These are phyloP conservation scores for Candida tibetensis DNA, from an alignment of 805 yeast species.

Conservation along the genomic window DNA sequence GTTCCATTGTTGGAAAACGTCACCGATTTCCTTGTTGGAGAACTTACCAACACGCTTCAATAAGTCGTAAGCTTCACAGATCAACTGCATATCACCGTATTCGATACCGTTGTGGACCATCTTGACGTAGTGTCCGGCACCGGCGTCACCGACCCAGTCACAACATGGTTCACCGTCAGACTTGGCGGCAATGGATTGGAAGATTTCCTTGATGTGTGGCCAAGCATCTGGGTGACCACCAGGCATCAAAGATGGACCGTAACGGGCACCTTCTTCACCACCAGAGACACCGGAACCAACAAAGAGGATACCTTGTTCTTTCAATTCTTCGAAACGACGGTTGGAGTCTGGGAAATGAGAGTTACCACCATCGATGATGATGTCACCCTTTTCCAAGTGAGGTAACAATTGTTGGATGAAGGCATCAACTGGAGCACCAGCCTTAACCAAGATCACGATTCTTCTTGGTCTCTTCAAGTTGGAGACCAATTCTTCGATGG, in stretches of 20 bases:
- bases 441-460: conserved; percentile 90
- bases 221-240: conserved; percentile 98
- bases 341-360: conserved; percentile 98
- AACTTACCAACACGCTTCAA: conserved; percentile 92
- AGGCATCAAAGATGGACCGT: conserved; percentile 99
- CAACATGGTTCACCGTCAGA: conserved; percentile 99
- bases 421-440: conserved; percentile 92
- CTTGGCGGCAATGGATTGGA: conserved; percentile 95
- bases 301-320: conserved; percentile 80
- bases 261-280: conserved; percentile 99
- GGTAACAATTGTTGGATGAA: conserved; percentile 88
- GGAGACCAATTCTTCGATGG: conserved; percentile 81
- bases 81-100: conserved; percentile 99
- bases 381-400: conserved; percentile 91
- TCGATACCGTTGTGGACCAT: conserved; percentile 99
- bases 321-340: conserved; percentile 91
- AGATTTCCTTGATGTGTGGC: conserved; percentile 96
- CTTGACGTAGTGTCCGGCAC: conserved; percentile 98
- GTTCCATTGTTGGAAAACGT: conserved; percentile 91
- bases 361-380: conserved; percentile 99
- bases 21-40: conserved; percentile 87
- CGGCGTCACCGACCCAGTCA: conserved; percentile 99
- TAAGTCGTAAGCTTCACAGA: conserved; percentile 95
- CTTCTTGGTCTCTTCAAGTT: conserved; percentile 97
- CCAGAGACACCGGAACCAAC: conserved; percentile 99